Evolutionary conservation across 1,284 basidiomycete species (phyloP), one percentile per base, ranked within the genome.

Genomic region (Flammula alnicola): DNA sequence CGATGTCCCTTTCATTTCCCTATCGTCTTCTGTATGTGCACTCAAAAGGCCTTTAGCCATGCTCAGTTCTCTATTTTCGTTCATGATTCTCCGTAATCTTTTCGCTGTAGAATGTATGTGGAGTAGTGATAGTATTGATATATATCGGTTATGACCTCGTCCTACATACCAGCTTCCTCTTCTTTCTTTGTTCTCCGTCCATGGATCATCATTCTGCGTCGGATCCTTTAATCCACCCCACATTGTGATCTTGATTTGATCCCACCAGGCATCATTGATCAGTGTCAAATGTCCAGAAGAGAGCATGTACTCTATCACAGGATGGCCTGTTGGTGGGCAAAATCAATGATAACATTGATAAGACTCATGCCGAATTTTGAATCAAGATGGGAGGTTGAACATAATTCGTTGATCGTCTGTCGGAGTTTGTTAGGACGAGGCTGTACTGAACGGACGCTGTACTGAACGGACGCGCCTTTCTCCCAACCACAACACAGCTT

Each of bases 81-180:
- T 60, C 50, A 44, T 56, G 47, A 49, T 52, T 57, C 51, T 26
- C 41, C 50, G 49, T 60, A 59, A 55, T 61, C 42, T 60, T 54
- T 52, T 47, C 48, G 51, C 47, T 53, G 51, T 63, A 63, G 62
- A 63, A 61, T 63, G 64, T 63, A 63, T 53, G 47, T 58, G 55
- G 57, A 58, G 57, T 57, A 51, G 56, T 56, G 54, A 59, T 62
- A 52, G 56, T 58, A 52, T 54, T 56, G 54, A 49, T 59, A 57
- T 60, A 56, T 57, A 53, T 59, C 58, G 58, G 43, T 55, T 63
- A 58, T 57, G 57, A 56, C 46, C 47, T 47, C 47, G 47, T 52
- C 27, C n/a, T n/a, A n/a, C n/a, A n/a, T n/a, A n/a, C n/a, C n/a
- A n/a, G n/a, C n/a, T n/a, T n/a, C n/a, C 36, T 47, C 29, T 47